Evolutionary conservation across 305 asterid genomes (phyloP).

Genomic region (Solanum hybrid): DNA sequence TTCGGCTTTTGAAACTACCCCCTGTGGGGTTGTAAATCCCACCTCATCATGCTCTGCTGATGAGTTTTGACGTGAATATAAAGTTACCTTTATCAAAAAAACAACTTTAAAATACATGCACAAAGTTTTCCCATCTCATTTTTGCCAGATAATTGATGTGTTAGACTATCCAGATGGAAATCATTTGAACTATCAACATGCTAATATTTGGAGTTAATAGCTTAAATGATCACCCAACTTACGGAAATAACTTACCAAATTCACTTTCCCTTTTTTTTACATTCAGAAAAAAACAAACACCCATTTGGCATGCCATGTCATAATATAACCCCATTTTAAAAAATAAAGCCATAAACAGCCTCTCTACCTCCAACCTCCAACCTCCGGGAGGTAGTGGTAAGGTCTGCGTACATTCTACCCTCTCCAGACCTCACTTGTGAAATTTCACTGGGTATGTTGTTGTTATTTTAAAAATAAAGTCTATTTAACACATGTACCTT

Average conservation of each 20-base stretch:
- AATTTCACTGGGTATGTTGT: neutral
- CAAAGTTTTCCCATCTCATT: neutral
- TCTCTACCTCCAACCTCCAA: neutral
- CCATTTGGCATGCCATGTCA: neutral
- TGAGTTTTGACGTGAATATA: too few species aligned
- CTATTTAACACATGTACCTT: neutral
- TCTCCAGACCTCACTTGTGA: neutral
- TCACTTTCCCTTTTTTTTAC: neutral
- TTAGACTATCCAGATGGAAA: neutral
- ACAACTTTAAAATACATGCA: neutral
- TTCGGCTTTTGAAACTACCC: too few species aligned
- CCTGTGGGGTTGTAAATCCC: too few species aligned
- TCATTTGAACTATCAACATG: neutral
- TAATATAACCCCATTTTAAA: neutral
- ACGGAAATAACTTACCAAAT: neutral
- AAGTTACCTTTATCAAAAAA: too few species aligned
- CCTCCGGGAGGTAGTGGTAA: neutral
- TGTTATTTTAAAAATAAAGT: neutral
- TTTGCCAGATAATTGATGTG: neutral
- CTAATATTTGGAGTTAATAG: neutral
- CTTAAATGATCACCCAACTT: neutral
- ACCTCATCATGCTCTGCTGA: too few species aligned
- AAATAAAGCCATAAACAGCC: neutral
- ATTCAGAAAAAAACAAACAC: neutral
- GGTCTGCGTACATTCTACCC: neutral